Conservation (phyloP, 2,329 filamentous ascomycete genomes). For the Stagonosporopsis cucurbitacearum region DNA sequence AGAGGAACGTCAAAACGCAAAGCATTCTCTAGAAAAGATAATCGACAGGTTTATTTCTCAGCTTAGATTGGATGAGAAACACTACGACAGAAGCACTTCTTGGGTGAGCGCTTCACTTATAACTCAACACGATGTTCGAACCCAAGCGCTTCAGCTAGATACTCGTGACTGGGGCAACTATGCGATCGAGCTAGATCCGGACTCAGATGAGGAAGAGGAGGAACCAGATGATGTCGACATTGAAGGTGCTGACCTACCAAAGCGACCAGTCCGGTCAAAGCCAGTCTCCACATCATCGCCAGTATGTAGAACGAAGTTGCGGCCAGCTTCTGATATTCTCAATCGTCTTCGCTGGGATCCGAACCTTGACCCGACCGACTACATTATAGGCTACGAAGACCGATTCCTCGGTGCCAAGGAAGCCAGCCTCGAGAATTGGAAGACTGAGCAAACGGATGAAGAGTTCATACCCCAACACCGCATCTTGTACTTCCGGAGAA, state of each 20-base stretch:
- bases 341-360: slow-evolving; percentile 60
- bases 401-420: slow-evolving; percentile 60
- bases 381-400: slow-evolving; percentile 62
- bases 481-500: slow-evolving; percentile 58
- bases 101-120: slow-evolving; percentile 47
- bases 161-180: slow-evolving; percentile 59
- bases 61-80: slow-evolving; percentile 42
- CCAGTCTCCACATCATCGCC: slow-evolving; percentile 25
- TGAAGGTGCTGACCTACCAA: slow-evolving; percentile 16
- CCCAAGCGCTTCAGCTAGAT: slow-evolving; percentile 54
- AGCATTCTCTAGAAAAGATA: slow-evolving; percentile 52
- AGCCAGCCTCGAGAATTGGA: slow-evolving; percentile 58
- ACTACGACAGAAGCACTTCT: slow-evolving; percentile 44
- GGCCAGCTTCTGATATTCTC: slow-evolving; percentile 53
- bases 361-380: slow-evolving; percentile 53
- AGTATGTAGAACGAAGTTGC: slow-evolving; percentile 39
- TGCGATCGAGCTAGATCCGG: slow-evolving; percentile 50
- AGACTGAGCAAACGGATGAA: slow-evolving; percentile 60
- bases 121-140: slow-evolving; percentile 44
- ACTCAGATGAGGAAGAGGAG: slow-evolving; percentile 46
- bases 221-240: slow-evolving; percentile 29
- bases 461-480: slow-evolving; percentile 64
- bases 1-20: slow-evolving; percentile 53
- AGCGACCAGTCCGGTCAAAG: slow-evolving; percentile 27
- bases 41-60: slow-evolving; percentile 47